Percentiles rank a stretch among this genome's conserved stretches.
Conservation (phyloP, 2,329 filamentous ascomycete genomes). For the Elsinoe necatrix region DNA sequence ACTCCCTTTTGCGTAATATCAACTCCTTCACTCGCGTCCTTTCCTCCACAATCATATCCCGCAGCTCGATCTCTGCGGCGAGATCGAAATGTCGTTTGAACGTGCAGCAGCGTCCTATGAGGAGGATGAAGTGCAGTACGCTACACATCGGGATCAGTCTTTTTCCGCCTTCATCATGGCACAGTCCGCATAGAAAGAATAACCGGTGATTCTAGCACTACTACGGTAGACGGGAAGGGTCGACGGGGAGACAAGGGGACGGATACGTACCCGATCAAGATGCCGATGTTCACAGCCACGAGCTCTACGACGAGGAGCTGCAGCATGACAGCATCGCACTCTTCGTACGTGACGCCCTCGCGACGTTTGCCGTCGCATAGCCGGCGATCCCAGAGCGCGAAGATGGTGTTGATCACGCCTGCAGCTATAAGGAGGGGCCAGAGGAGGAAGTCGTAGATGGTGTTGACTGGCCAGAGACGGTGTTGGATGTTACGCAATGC, state of each 20-base stretch:
- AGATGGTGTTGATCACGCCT: background rate
- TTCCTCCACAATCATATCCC: background rate
- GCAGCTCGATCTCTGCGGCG: background rate
- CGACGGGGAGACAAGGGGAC: background rate
- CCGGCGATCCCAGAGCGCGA: background rate
- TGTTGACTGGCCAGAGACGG: conserved; percentile 1
- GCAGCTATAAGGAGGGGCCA: background rate
- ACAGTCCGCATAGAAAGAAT: too few relatives aligned
- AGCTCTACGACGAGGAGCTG: background rate
- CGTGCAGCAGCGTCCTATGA: background rate
- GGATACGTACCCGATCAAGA: background rate
- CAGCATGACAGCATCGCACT: background rate
- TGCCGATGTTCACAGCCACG: background rate
- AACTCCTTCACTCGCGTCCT: background rate
- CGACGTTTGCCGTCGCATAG: background rate
- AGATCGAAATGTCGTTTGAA: background rate
- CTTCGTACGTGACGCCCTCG: background rate
- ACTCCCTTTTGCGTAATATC: background rate
- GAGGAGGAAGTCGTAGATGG: background rate
- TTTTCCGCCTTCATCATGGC: too few relatives aligned
- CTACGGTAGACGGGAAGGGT: background rate
- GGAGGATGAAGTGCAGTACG: background rate
- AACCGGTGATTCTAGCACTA: too few relatives aligned
- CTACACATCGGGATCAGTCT: too few relatives aligned
- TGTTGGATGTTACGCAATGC: background rate